Percentiles rank a stretch among this genome's conserved stretches.
These are phyloP conservation scores for Candida piceae DNA, from an alignment of 805 yeast species.

Conservation along the genomic window DNA sequence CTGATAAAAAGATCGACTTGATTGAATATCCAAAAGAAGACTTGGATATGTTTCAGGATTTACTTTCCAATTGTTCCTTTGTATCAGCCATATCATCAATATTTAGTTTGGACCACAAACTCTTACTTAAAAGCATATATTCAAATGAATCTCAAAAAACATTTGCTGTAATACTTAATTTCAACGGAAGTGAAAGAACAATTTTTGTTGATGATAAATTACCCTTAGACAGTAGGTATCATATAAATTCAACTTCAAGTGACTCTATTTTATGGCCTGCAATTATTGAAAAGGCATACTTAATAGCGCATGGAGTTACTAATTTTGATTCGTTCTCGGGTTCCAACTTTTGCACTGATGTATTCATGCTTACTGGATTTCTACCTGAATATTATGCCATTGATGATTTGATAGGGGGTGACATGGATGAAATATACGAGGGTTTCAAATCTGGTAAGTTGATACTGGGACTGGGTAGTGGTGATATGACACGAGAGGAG, in stretches of 20 bases:
- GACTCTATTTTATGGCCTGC: slow-evolving; percentile 55
- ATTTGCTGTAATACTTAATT: slow-evolving; percentile 34
- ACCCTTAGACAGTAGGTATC: slow-evolving; percentile 12
- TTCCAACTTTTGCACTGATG: slow-evolving; percentile 71
- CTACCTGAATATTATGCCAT: slow-evolving; percentile 54
- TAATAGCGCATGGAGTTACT: slow-evolving; percentile 40
- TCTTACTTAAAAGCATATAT: slow-evolving; percentile 25
- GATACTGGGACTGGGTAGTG: slow-evolving; percentile 68
- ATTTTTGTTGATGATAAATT: slow-evolving; percentile 47
- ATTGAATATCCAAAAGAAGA: slow-evolving; percentile 12
- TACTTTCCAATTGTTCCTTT: slow-evolving; percentile 67
- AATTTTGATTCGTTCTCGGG: slow-evolving; percentile 61
- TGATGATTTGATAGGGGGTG: slow-evolving; percentile 26
- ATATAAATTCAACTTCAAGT: slow-evolving; percentile 34
- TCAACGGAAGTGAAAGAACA: slow-evolving; percentile 50
- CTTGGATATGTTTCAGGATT: slow-evolving; percentile 40
- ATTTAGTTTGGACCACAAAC: slow-evolving; percentile 22
- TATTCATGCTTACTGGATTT: slow-evolving; percentile 64
- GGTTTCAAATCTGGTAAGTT: slow-evolving; percentile 33
- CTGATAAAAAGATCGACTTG: slow-evolving; percentile 2
- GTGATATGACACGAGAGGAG: slow-evolving; percentile 33
- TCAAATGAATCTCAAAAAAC: slow-evolving; percentile 6
- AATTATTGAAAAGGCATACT: slow-evolving; percentile 70
- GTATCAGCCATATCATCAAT: slow-evolving; percentile 63
- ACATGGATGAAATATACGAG: slow-evolving; percentile 29